Base-by-base conservation (phyloP, 352 stramenopile species). In the Salisapilia sapeloensis region DNA sequence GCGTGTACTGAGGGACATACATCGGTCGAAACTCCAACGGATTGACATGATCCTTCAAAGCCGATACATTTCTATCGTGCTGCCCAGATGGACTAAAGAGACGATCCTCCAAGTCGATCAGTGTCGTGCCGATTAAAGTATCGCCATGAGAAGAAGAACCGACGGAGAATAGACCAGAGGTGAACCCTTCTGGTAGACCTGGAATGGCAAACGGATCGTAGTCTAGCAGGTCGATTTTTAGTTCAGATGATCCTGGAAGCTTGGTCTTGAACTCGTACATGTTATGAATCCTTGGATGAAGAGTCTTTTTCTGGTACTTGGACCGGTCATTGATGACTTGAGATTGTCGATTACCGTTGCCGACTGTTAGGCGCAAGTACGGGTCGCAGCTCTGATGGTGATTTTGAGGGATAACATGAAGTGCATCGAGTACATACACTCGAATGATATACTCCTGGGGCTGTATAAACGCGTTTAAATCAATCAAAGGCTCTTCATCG, bases 91-190 rank as follows among this genome's bases (percentile, higher is more conserved):
- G 33, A 38, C 85, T 72, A 56, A 96, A 95, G 82, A 75, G 95
- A 6, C 86, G 67, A 34, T 96, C 84, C 48, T 96, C 86, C 0
- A 96, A 51, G 40, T 96, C 86, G 24, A 96, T 92, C 1, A 74
- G 47, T n/a, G 84, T 96, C 9, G 74, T 66, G 3, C 86, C 86
- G 35, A 96, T 85, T 23, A 95, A 77, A 23, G 95, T 80, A 36
- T 96, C 82, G 18, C 56, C 65, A 16, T 54, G 55, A 15, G 74
- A 48, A 2, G 55, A 69, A 20, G 43, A 69, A 18, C 56, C 59
- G 2, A 70, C 42, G 13, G 56, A 54, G 22, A 56, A 58, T 17
- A 77, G 33, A 0, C 60, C 59, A 26, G 62, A 71, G 30, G 51
- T 80, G 29, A 70, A 14, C n/a, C 66, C 58, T 13, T 41, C 50